Conservation (phyloP, 176 grass and related monocot genomes). For the maize (Zea mays) region DNA sequence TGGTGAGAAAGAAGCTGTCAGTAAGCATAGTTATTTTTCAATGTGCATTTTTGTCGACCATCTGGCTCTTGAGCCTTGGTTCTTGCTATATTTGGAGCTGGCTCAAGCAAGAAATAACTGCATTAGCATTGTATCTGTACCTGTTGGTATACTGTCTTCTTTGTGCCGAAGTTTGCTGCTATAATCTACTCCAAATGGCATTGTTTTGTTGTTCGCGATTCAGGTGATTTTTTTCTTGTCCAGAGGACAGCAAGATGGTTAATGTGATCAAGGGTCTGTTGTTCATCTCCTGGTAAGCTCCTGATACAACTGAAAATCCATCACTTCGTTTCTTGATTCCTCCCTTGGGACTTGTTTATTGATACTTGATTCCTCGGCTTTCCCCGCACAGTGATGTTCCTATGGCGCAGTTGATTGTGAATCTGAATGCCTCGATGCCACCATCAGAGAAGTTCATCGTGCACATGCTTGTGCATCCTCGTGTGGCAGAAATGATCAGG, state of each 20-base stretch:
- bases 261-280: conserved; percentile 77
- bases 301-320: not conserved
- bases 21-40: not conserved
- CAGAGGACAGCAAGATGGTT: conserved; percentile 52
- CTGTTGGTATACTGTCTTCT: not conserved
- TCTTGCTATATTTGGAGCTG: not conserved
- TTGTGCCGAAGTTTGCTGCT: not conserved
- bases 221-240: not conserved
- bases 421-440: conserved; percentile 69
- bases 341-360: no score
- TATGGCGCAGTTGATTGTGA: conserved; percentile 89
- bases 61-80: not conserved
- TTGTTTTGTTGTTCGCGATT: not conserved
- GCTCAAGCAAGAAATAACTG: no score
- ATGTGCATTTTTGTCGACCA: not conserved
- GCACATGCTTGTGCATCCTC: conserved; percentile 83
- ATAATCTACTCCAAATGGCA: not conserved
- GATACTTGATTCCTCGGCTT: not conserved
- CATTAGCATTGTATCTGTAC: not conserved
- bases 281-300: conserved; percentile 82
- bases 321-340: not conserved
- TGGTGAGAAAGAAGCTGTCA: not conserved
- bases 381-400: conserved; percentile 60
- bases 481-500: conserved; percentile 62
- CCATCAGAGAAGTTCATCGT: conserved; percentile 81